Evolutionary conservation across 2,329 filamentous ascomycete species (phyloP), one percentile per base, ranked within the genome.

Genomic region (Orbilia javanica): DNA sequence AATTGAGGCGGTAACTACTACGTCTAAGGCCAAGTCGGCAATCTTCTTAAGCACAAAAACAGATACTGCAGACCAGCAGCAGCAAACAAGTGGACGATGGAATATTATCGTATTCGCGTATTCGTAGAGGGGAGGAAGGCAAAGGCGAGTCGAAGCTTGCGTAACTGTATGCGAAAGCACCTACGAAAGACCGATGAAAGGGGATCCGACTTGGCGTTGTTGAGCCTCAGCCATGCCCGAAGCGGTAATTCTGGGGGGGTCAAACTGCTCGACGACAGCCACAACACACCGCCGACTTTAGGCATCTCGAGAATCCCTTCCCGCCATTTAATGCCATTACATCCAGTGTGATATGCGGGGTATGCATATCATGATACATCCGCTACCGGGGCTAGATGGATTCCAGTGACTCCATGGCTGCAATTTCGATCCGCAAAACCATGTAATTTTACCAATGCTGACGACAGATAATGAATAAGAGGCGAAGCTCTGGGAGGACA

Each of bases 301-400:
- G 73, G 66, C 73, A 71, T 78, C 73, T 78, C 62, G 50, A 71
- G 60, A 64, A 36, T 44, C 63, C 70, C 53, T 74, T 63, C 57
- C 57, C 48, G 63, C 71, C 42, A 39, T 55, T 64, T 53, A 68
- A 50, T 65, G 65, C 42, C 62, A 68, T 52, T 62, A 36, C 52
- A 60, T 62, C 15, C 11, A 65, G 48, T 50, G 25, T 50, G 25
- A 42, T 77, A 68, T 78, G 74, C 74, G 74, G 74, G 74, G 74
- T 78, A 78, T 78, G 74, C 74, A 78, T 78, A 78, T 78, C 74
- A 78, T 78, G 74, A 78, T 78, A 78, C 74, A 66, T 72, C 74
- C 74, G 74, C 46, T 71, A 48, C 74, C 74, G 48, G 74, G 67
- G 63, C 63, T 31, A 62, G 63, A 55, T 72, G 44, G 53, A 67